phyloP scores from a whole-genome alignment of 805 yeast species.

The Candida tallmaniae region DNA sequence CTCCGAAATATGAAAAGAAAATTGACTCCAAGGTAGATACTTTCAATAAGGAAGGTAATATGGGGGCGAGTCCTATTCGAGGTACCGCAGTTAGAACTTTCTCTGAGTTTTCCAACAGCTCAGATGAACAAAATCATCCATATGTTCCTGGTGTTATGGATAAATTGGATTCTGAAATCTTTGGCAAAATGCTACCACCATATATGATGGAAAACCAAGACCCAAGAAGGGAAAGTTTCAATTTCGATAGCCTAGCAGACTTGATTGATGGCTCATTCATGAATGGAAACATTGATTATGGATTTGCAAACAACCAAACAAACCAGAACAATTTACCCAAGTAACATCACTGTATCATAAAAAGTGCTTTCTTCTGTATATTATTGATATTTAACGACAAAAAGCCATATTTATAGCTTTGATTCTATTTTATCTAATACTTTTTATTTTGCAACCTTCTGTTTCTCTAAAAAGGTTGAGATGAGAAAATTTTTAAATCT shows the following conservation, averaged over 20 bases:
- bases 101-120: conserved; percentile 6
- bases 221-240: conserved; percentile 6
- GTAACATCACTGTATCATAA: no score
- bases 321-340: no score
- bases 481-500: neutral
- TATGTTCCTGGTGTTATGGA: conserved; percentile 84
- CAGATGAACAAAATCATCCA: conserved; percentile 7
- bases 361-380: no score
- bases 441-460: neutral
- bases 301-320: no score
- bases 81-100: conserved; percentile 2
- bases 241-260: conserved; percentile 6
- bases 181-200: conserved; percentile 81
- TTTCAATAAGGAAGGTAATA: neutral
- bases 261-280: conserved; percentile 3
- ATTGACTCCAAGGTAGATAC: neutral
- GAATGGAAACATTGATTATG: neutral
- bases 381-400: neutral
- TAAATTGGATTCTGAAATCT: conserved; percentile 76
- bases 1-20: neutral
- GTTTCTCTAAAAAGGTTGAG: neutral
- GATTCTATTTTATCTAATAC: neutral
- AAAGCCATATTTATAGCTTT: neutral
- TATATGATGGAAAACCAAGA: conserved; percentile 53
- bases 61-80: neutral